Evolutionary conservation across 495 filamentous ascomycete genomes (phyloP), one percentile per base, ranked within the genome.

Genomic region (Friedmanniomyces endolithicus): DNA sequence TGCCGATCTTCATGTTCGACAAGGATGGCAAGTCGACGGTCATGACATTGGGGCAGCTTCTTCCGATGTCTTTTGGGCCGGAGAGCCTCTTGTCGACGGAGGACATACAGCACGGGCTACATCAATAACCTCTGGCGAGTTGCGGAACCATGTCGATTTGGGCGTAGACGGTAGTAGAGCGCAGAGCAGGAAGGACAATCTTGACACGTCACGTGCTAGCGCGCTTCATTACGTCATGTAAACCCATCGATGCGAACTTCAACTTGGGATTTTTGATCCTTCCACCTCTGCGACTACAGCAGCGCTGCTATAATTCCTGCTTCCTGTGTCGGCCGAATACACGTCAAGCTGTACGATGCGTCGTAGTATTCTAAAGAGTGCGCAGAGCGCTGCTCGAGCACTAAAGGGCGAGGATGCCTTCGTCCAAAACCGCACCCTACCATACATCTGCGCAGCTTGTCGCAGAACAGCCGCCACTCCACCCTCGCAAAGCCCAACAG

Each of bases 1-100:
- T 77, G 48, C 90, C 88, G 0, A 76, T 96, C n/a, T 83, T 95
- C 63, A 90, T 98, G 92, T 90, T 88, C 67, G 88, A 89, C 64
- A 82, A 76, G 51, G 74, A 86, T 41, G 82, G 79, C 3, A 73
- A 79, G 25, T 86, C 76, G 57, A 74, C 75, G 9, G 77, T 89
- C n/a, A 79, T 76, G 73, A 87, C 77, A 39, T 74, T 96, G 56
- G 80, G 58, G 25, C 57, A 64, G 43, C 54, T 71, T 1, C 61
- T 63, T 45, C 66, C 59, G 31, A 34, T 60, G 44, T 62, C 55
- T 43, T 69, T 63, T 53, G 68, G 65, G 27, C 62, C 64, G 41
- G 64, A 64, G 27, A 48, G 52, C 35, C 51, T 67, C 35, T 39
- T 35, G 41, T 31, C 61, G 47, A 57, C 57, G 20, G 53, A 57